Conservation (phyloP, 495 filamentous ascomycete genomes). For the Chaetomium tenue region DNA sequence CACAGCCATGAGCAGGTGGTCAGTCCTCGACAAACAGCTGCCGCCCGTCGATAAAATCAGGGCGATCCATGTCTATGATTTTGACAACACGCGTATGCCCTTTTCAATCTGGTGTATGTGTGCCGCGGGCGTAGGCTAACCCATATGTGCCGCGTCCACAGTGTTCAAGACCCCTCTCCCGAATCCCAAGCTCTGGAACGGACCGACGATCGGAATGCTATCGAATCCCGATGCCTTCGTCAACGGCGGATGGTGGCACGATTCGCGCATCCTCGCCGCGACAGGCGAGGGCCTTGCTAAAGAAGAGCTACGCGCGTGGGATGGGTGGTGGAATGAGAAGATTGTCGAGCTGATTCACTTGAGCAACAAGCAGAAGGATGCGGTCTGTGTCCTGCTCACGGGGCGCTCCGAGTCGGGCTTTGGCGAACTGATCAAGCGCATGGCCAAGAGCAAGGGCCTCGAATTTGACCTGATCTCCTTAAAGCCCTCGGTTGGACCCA, state of each 20-base stretch:
- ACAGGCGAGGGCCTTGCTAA: conserved; percentile 80
- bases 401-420: conserved; percentile 80
- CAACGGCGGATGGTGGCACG: conserved; percentile 97
- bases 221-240: conserved; percentile 71
- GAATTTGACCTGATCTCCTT: conserved; percentile 87
- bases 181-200: conserved; percentile 84
- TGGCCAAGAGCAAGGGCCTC: conserved; percentile 72
- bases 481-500: conserved; percentile 80
- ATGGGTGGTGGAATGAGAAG: conserved; percentile 96
- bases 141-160: conserved; percentile 32
- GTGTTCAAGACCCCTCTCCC: conserved; percentile 90
- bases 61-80: conserved; percentile 92
- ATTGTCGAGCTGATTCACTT: conserved; percentile 80
- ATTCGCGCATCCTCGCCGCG: conserved; percentile 76
- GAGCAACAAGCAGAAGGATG: conserved; percentile 83
- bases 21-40: conserved; percentile 66
- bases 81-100: conserved; percentile 86
- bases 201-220: conserved; percentile 69
- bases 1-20: conserved; percentile 79
- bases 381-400: conserved; percentile 82
- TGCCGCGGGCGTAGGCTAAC: conserved; percentile 3
- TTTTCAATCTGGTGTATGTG: conserved; percentile 4
- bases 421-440: conserved; percentile 75
- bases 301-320: conserved; percentile 82
- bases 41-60: conserved; percentile 70